Percentiles rank a stretch among this genome's conserved stretches.
Conservation (phyloP, 2,329 filamentous ascomycete genomes). For the Neurospora sp. region DNA sequence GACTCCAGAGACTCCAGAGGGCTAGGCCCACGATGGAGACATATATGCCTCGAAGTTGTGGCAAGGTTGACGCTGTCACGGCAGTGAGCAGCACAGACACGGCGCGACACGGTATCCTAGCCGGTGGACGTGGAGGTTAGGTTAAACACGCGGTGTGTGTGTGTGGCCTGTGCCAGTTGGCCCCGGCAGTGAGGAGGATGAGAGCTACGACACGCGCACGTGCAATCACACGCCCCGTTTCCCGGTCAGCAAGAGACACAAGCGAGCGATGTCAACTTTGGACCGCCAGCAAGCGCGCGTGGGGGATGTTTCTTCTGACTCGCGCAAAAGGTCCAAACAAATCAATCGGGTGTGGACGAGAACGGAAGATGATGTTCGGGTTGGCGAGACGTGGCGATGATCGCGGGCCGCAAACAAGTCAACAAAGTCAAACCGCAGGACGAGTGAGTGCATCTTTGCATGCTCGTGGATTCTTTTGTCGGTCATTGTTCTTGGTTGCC, state of each 20-base stretch:
- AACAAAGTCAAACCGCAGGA: background rate
- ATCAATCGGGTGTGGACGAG: background rate
- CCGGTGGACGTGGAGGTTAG: constrained; percentile 5
- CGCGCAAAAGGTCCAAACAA: background rate
- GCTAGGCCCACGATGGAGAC: constrained; percentile 14
- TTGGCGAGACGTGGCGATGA: background rate
- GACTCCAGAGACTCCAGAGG: background rate
- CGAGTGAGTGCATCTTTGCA: background rate
- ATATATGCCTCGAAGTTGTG: constrained; percentile 16
- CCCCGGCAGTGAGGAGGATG: constrained; percentile 4
- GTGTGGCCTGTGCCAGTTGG: constrained; percentile 8
- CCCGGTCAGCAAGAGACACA: background rate
- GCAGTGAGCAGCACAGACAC: constrained; percentile 4
- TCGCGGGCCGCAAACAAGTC: background rate
- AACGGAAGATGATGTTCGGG: background rate
- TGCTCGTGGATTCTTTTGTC: background rate
- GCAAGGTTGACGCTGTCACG: constrained; percentile 15
- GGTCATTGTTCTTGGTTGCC: background rate
- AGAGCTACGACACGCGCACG: background rate
- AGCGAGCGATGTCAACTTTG: background rate
- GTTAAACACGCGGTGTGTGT: constrained; percentile 3
- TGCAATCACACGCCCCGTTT: background rate
- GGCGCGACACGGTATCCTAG: constrained; percentile 1
- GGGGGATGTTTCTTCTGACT: background rate
- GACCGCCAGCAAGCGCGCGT: background rate